A percentile compares a stretch with the other conserved stretches of the same genome.
These are phyloP conservation scores for Umbelopsis sp. DNA, from an alignment of 192 early-diverging fungal species.

Conservation along the genomic window DNA sequence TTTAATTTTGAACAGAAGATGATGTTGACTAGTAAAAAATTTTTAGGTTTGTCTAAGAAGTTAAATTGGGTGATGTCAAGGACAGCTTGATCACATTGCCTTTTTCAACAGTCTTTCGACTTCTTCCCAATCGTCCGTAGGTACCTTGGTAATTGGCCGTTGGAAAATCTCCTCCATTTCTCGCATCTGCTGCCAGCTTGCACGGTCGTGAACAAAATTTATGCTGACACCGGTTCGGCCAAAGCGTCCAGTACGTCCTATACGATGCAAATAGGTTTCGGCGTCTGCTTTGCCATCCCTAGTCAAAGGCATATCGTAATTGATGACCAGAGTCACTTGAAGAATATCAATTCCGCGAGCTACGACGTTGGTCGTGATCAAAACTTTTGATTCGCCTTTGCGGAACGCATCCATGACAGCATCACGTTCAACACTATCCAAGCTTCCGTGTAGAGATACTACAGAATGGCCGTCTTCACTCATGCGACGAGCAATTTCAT, in stretches of 20 bases:
- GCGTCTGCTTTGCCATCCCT: slow-evolving; percentile 69
- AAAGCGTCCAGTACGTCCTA: slow-evolving; percentile 94
- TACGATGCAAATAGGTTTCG: slow-evolving; percentile 94
- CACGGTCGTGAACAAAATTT: slow-evolving; percentile 88
- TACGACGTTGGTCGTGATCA: slow-evolving; percentile 94
- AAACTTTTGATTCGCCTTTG: slow-evolving; percentile 80
- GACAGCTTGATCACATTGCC: slow-evolving; percentile 42
- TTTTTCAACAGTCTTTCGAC: slow-evolving; percentile 87
- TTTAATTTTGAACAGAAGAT: too few species aligned
- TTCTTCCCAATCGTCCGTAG: slow-evolving; percentile 75
- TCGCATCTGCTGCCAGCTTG: slow-evolving; percentile 73
- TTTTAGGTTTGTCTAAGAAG: too few species aligned
- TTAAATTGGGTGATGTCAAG: too few species aligned
- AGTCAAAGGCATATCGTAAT: slow-evolving; percentile 88
- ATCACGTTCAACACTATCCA: slow-evolving; percentile 77
- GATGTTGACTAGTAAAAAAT: too few species aligned
- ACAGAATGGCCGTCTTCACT: slow-evolving; percentile 79
- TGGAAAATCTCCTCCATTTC: slow-evolving; percentile 79
- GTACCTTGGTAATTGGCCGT: slow-evolving; percentile 76
- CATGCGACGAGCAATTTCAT: slow-evolving; percentile 70
- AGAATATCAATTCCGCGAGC: slow-evolving; percentile 94
- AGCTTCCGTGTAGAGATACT: slow-evolving; percentile 75
- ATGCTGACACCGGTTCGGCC: slow-evolving; percentile 89
- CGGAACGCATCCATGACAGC: slow-evolving; percentile 89
- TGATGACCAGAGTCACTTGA: slow-evolving; percentile 92